These are phyloP conservation scores for Kwoniella mangroviensis DNA, from an alignment of 768 basidiomycete species.

Conservation along the genomic window DNA sequence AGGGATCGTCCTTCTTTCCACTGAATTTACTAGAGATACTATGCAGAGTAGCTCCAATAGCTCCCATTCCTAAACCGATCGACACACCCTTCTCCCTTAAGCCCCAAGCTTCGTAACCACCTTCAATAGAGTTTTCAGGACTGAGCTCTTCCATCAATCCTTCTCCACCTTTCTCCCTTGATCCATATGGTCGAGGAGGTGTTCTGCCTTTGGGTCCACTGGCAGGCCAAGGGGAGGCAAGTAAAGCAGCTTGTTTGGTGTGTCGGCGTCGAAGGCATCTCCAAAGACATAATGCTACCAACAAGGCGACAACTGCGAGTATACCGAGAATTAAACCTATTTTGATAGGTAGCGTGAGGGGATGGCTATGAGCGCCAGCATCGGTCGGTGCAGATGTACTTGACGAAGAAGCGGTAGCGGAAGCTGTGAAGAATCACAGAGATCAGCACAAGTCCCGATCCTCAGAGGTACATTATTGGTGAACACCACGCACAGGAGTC, in stretches of 20 bases:
- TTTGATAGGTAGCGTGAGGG: conserved; percentile 60
- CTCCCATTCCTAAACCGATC: conserved; percentile 40
- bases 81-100: conserved; percentile 27
- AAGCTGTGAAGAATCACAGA: conserved; percentile 9
- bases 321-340: conserved; percentile 70
- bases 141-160: conserved; percentile 30
- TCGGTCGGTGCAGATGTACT: conserved; percentile 46
- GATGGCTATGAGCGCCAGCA: conserved; percentile 46
- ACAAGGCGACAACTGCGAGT: conserved; percentile 64
- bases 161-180: conserved; percentile 36
- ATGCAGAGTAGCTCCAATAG: conserved; percentile 34
- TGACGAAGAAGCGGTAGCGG: conserved; percentile 28
- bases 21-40: conserved; percentile 27
- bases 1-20: conserved; percentile 18
- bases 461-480: not conserved
- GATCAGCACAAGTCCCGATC: not conserved
- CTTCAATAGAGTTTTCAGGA: conserved; percentile 2
- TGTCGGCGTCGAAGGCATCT: conserved; percentile 17
- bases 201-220: conserved; percentile 11
- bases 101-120: conserved; percentile 7
- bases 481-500: conserved; percentile 7
- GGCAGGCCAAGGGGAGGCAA: conserved; percentile 11
- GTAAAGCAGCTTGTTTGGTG: not conserved
- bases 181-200: conserved; percentile 33
- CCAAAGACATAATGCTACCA: conserved; percentile 48